A percentile compares a stretch with the other conserved stretches of the same genome.
phyloP scores from a whole-genome alignment of 208 protist species.

The Acanthamoeba sp. region DNA sequence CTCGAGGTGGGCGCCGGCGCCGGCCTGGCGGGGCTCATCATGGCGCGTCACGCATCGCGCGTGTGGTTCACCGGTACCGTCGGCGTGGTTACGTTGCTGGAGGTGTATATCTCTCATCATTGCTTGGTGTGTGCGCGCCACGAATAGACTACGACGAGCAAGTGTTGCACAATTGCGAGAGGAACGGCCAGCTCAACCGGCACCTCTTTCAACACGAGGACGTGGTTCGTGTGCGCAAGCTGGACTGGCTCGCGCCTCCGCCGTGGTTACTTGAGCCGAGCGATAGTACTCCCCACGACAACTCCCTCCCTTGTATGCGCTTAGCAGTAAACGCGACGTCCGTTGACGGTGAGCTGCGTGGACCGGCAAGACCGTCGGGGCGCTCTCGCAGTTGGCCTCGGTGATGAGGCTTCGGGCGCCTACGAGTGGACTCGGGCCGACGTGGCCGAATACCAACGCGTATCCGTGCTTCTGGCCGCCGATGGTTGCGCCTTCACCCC shows the following conservation, averaged over 20 bases:
- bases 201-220: background rate
- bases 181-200: background rate
- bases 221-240: background rate
- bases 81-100: background rate
- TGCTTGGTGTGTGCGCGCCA: background rate
- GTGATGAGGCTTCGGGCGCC: background rate
- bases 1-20: conserved; percentile 14
- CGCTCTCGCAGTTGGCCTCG: too few species aligned
- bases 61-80: conserved; percentile 11
- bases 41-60: background rate
- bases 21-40: background rate
- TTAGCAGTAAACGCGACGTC: too few species aligned
- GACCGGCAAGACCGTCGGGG: too few species aligned
- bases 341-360: too few species aligned
- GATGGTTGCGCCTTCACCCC: background rate
- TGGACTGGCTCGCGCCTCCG: background rate
- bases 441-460: background rate
- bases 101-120: too few species aligned
- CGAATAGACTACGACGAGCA: conserved; percentile 5
- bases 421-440: background rate
- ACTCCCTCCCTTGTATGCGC: background rate
- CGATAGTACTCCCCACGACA: too few species aligned
- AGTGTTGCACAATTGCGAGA: background rate
- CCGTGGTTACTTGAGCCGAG: background rate
- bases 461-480: background rate